Conservation (phyloP, 345 rosid species). For the Hypericum perforatum region DNA sequence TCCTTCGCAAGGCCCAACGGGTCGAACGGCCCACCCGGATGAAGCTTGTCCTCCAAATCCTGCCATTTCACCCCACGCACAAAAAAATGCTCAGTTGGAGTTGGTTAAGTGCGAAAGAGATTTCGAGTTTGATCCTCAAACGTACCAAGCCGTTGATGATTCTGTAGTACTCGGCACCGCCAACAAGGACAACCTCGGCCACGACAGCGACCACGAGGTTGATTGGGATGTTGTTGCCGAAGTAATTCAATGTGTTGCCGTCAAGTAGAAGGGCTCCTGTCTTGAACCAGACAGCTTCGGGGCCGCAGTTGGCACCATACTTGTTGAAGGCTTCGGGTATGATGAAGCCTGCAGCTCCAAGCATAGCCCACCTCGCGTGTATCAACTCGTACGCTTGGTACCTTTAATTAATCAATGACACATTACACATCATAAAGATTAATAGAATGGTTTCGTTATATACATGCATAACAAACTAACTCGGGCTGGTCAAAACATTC, state of each 20-base stretch:
- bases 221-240: conserved; percentile 82
- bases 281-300: conserved; percentile 99
- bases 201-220: conserved; percentile 64
- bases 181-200: conserved; percentile 82
- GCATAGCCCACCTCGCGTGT: conserved; percentile 96
- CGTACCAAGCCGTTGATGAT: conserved; percentile 81
- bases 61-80: no score
- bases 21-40: conserved; percentile 96
- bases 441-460: no score
- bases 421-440: not conserved
- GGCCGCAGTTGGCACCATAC: conserved; percentile 95
- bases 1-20: conserved; percentile 90
- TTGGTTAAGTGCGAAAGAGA: no score
- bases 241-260: conserved; percentile 92
- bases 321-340: conserved; percentile 96
- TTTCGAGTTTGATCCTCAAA: no score
- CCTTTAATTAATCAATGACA: conserved; percentile 20
- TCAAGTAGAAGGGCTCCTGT: conserved; percentile 96
- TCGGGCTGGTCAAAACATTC: no score
- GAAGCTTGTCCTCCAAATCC: conserved; percentile 94
- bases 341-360: conserved; percentile 92
- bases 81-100: no score
- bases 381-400: conserved; percentile 91
- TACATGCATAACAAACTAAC: no score
- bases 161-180: conserved; percentile 98